Evolutionary conservation across 2,329 filamentous ascomycete species (phyloP), one percentile per base, ranked within the genome.

Genomic region (Fusarium abutilonis): DNA sequence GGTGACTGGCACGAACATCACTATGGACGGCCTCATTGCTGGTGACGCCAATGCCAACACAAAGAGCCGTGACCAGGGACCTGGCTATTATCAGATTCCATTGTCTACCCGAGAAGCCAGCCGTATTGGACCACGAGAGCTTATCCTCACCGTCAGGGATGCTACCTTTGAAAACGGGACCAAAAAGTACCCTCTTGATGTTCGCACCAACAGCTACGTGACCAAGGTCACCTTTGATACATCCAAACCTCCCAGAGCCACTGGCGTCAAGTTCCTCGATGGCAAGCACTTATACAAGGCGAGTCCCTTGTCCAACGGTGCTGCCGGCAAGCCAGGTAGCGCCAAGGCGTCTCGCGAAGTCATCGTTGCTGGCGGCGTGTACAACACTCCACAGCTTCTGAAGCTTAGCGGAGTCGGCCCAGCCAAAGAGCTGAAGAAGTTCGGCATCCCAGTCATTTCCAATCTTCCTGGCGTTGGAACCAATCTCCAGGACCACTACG

Each of bases 401-500:
- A 80, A 82, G 70, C 75, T 83, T 0, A 82, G 79, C 42, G 82
- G 83, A 9, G 74, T 85, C 23, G 82, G 82, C 0, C 76, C 79
- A 1, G 72, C 71, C 1, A 69, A 72, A 1, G 76, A 80, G 17
- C 74, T 86, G 2, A 47, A 75, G 5, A 68, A 73, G n/a, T 75
- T 80, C 47, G 69, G 77, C 14, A 85, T 85, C 32, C 68, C 75
- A 0, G 64, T 82, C 1, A 56, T 85, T 2, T 74, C 75, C 4
- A 76, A 82, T 36, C 75, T 81, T 1, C 83, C 83, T 0, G 85
- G 83, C 31, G 84, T 89, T 4, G 86, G 86, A 28, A 79, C 76
- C 32, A 86, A 87, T 71, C 75, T 88, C 6, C 79, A 85, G 69
- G 84, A 88, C 63, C 82, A 83, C 44, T 82, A 82, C 63, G 82